phyloP scores from a whole-genome alignment of 139 green algal genomes.

The Chlamydomonas sp. region DNA sequence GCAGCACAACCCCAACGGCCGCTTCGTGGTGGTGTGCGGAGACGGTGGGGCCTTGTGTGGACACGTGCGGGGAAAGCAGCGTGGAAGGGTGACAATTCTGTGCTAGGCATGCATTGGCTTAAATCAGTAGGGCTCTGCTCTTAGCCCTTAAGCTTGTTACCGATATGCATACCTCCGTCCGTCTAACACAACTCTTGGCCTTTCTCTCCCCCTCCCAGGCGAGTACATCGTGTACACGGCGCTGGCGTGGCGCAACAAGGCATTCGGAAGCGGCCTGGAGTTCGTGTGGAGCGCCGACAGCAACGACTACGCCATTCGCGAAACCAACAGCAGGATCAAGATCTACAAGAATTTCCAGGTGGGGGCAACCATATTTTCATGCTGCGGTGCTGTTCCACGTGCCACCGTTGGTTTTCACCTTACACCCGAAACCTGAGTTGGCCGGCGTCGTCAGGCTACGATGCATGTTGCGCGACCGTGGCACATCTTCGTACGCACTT shows the following conservation, averaged over 20 bases:
- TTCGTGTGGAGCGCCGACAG: conserved; percentile 95
- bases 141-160: neutral
- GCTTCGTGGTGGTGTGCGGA: conserved; percentile 96
- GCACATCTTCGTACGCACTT: no score
- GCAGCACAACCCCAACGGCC: conserved; percentile 95
- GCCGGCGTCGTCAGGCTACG: no score
- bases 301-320: conserved; percentile 90
- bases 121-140: neutral
- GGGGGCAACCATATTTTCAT: neutral
- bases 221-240: conserved; percentile 99
- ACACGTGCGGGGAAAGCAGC: no score
- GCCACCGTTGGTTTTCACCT: conserved; percentile 68
- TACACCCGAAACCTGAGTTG: no score
- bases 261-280: conserved; percentile 89
- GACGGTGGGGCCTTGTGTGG: conserved; percentile 71
- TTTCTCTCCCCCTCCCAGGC: neutral
- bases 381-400: neutral
- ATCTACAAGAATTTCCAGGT: conserved; percentile 77
- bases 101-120: neutral
- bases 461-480: no score
- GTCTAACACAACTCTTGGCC: neutral
- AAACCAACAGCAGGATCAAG: conserved; percentile 71
- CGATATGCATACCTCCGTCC: neutral
- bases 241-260: conserved; percentile 98
- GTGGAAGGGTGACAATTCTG: neutral